phyloP scores from a whole-genome alignment of 768 basidiomycete species.

The Boletus edulis region DNA sequence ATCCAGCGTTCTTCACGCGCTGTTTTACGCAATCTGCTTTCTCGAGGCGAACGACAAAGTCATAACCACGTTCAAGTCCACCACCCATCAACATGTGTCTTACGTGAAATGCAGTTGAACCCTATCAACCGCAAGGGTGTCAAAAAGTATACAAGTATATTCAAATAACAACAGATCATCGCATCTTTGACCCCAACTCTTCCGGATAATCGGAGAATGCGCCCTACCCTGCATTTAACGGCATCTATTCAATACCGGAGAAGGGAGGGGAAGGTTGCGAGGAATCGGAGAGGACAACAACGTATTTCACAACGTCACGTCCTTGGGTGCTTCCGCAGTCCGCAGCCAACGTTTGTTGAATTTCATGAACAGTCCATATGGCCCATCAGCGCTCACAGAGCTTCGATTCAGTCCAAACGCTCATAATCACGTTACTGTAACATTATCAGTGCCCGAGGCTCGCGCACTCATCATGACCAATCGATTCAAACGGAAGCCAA shows the following conservation, averaged over 20 bases:
- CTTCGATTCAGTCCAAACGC: not conserved
- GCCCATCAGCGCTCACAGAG: slow-evolving; percentile 1
- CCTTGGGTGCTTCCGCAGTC: not conserved
- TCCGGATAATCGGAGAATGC: slow-evolving; percentile 1
- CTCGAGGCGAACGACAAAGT: too few species aligned
- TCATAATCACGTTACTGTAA: not conserved
- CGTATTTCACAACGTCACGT: not conserved
- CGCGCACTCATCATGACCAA: not conserved
- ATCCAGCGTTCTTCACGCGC: too few species aligned
- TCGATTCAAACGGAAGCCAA: not conserved
- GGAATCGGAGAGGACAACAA: not conserved
- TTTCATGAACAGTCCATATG: not conserved
- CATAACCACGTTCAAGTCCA: too few species aligned
- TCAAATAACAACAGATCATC: not conserved
- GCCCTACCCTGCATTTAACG: not conserved
- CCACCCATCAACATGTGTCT: too few species aligned
- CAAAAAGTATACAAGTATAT: too few species aligned
- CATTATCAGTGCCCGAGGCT: not conserved
- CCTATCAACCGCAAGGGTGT: not conserved
- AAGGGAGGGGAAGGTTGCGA: not conserved
- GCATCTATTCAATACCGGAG: not conserved
- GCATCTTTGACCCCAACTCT: not conserved
- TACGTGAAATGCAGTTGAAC: too few species aligned
- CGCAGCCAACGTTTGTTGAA: not conserved
- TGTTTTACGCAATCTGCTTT: too few species aligned